Percentiles rank a stretch among this genome's conserved stretches.
Evolutionary conservation across 352 stramenopile genomes (phyloP).

Genomic region (Pythium insidiosum): DNA sequence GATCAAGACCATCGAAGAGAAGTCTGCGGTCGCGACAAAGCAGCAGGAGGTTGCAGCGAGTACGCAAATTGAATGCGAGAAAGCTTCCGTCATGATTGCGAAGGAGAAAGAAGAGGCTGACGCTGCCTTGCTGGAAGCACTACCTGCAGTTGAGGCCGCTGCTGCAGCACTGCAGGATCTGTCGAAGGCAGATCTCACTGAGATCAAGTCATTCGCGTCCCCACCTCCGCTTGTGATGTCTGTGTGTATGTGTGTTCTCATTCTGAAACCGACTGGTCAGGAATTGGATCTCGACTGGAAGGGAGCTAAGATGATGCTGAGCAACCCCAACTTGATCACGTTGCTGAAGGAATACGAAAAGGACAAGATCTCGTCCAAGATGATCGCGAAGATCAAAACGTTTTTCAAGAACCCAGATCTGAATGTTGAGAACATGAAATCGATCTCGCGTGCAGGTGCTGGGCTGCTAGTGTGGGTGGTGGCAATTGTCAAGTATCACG

Average conservation of each 20-base stretch:
- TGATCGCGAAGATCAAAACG: constrained; percentile 93
- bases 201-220: constrained; percentile 94
- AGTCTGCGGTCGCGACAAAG: constrained; percentile 88
- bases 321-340: constrained; percentile 87
- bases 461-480: constrained; percentile 92
- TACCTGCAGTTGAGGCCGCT: constrained; percentile 92
- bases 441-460: constrained; percentile 86
- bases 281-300: constrained; percentile 91
- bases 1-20: constrained; percentile 94
- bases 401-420: constrained; percentile 92
- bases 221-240: constrained; percentile 90
- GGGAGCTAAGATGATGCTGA: constrained; percentile 93
- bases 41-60: constrained; percentile 86
- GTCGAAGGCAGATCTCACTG: constrained; percentile 92
- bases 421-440: constrained; percentile 94
- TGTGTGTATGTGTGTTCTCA: constrained; percentile 89
- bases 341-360: constrained; percentile 95
- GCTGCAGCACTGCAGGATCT: constrained; percentile 90
- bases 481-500: constrained; percentile 94
- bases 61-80: constrained; percentile 88
- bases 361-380: constrained; percentile 93
- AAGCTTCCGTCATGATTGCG: constrained; percentile 87
- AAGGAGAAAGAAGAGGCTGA: constrained; percentile 92
- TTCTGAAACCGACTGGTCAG: constrained; percentile 89
- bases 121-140: constrained; percentile 86